Evolutionary conservation across 108 stramenopile genomes (phyloP).

Genomic region (Tribonema minus): DNA sequence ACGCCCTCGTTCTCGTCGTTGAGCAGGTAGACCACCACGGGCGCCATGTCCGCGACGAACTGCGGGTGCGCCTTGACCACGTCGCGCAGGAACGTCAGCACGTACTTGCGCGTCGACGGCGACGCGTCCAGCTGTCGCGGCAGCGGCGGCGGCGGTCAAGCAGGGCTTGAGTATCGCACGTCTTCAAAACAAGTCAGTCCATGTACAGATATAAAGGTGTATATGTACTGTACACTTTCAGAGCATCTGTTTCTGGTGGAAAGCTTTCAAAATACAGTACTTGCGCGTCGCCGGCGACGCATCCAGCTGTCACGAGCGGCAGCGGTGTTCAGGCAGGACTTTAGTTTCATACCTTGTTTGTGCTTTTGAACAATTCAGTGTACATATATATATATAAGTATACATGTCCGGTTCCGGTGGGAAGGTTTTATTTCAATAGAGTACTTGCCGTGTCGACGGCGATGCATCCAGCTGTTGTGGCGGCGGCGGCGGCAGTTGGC

Average conservation of each 20-base stretch:
- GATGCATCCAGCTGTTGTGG: no score
- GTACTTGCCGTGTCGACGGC: no score
- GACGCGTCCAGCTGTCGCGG: slow-evolving; percentile 14
- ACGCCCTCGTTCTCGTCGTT: slow-evolving; percentile 23
- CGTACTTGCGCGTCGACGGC: slow-evolving; percentile 24
- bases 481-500: no score
- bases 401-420: no score
- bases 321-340: no score
- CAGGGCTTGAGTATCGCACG: not conserved
- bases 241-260: not conserved
- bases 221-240: not conserved
- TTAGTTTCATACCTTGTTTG: no score
- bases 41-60: slow-evolving; percentile 7
- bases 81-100: slow-evolving; percentile 23
- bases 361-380: no score
- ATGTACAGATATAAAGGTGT: not conserved
- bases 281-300: no score
- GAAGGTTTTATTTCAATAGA: no score
- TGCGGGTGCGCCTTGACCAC: slow-evolving; percentile 21
- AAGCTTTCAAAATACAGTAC: no score
- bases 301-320: no score
- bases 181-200: not conserved
- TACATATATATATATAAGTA: no score
- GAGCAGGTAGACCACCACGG: slow-evolving; percentile 27
- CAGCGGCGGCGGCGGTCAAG: not conserved